phyloP scores from a whole-genome alignment of 768 basidiomycete genomes.

The Clathrus columnatus region DNA sequence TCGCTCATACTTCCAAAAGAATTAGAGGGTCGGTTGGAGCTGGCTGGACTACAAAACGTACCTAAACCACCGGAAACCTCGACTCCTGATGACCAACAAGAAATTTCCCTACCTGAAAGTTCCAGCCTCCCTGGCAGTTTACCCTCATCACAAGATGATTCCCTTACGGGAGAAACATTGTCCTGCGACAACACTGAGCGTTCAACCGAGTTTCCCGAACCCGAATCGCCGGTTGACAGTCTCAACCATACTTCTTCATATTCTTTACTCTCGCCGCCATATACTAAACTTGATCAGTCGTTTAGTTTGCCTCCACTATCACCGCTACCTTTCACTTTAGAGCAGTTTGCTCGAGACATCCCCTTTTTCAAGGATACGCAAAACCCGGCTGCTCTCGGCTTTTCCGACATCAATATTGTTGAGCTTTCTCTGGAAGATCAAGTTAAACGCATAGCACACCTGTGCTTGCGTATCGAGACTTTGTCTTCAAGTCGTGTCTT shows the following conservation, averaged over 20 bases:
- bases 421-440: conserved; percentile 37
- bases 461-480: conserved; percentile 76
- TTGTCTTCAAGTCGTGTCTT: conserved; percentile 57
- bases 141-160: not conserved
- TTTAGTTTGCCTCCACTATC: not conserved
- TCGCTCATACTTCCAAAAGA: conserved; percentile 76
- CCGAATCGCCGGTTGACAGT: not conserved
- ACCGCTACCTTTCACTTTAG: conserved; percentile 21
- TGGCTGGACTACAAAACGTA: conserved; percentile 29
- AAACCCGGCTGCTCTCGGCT: not conserved
- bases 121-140: not conserved
- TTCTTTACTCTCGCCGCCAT: not conserved
- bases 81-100: not conserved
- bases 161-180: not conserved
- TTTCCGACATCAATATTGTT: not conserved
- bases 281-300: not conserved
- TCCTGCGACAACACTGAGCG: not conserved
- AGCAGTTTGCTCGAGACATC: conserved; percentile 21
- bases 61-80: conserved; percentile 10
- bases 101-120: not conserved
- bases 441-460: conserved; percentile 59
- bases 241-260: not conserved
- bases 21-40: conserved; percentile 60
- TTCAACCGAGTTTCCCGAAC: not conserved
- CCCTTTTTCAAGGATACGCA: not conserved